Evolutionary conservation across 83 land plant genomes (phyloP), one percentile per base, ranked within the genome.

Genomic region (Thuja plicata): DNA sequence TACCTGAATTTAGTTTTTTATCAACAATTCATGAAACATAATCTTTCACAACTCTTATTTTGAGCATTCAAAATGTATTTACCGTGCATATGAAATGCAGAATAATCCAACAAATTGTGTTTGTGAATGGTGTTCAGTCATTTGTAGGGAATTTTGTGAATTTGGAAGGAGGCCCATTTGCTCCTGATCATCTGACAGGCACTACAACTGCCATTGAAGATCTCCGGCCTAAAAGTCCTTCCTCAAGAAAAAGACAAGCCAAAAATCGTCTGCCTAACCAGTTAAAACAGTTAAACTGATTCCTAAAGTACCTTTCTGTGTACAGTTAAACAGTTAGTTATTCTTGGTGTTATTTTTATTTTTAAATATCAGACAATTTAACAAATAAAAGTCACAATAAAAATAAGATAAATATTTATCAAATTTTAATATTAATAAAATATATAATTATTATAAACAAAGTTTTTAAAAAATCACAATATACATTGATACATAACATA

Each of bases 201-300:
- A 93, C 93, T 12, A 92, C 94, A 17, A 48, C 90, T 2, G 89
- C 89, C 66, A 93, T 93, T 30, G 94, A 93, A 87, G 91, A 93
- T 4, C 90, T 93, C 37, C 90, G 94, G 16, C 94, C 94, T 17
- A 92, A 93, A 82, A 92, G 93, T 1, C 92, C 92, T 3, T 90
- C 91, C 1, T 91, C 90, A 50, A 90, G 89, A 54, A 91, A 88
- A 45, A 38, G 89, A 60, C 89, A 87, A 60, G 87, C 88, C 77
- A 35, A 74, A 74, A 34, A 32, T 12, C 5, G 38, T 12, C 38
- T 35, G 8, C 30, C 30, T 1, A 24, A 5, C 9, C 27, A 66
- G 8, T 43, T 43, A 43, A 43, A 43, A 43, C 3, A 43, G 45
- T 43, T 43, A 3, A 19, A 24, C 21, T 3, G 5, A 5, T 60